Conservation (phyloP, 1,139 yeast genomes). For the Nakaseomyces nivariensis region DNA sequence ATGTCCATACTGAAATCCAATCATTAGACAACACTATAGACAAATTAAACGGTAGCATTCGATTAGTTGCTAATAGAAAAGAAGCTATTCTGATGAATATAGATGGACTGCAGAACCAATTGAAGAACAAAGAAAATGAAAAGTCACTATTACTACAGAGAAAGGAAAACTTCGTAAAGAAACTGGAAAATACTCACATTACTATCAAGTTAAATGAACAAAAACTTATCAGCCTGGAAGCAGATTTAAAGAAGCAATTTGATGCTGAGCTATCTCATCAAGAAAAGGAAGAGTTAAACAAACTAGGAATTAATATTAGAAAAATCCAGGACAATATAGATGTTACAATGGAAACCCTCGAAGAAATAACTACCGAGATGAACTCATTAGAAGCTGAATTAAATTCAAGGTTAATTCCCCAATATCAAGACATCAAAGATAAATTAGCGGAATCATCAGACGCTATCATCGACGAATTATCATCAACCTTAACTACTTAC, state of each 20-base stretch:
- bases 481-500: constrained; percentile 31
- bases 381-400: constrained; percentile 49
- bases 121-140: constrained; percentile 33
- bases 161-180: constrained; percentile 36
- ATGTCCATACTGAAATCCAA: constrained; percentile 32
- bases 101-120: constrained; percentile 35
- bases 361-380: constrained; percentile 43
- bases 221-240: constrained; percentile 34
- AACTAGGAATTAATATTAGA: constrained; percentile 35
- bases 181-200: constrained; percentile 17
- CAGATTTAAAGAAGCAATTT: constrained; percentile 50
- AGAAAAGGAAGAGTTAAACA: constrained; percentile 37
- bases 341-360: constrained; percentile 35
- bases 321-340: constrained; percentile 36
- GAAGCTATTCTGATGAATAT: constrained; percentile 35
- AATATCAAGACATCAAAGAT: constrained; percentile 21
- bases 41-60: constrained; percentile 39
- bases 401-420: constrained; percentile 43
- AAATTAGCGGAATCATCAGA: constrained; percentile 16
- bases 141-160: constrained; percentile 15
- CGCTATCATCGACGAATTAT: constrained; percentile 16
- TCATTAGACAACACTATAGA: constrained; percentile 39
- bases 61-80: constrained; percentile 34
- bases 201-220: constrained; percentile 12
- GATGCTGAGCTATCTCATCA: constrained; percentile 40